Percentiles rank a stretch among this genome's conserved stretches.
Evolutionary conservation across 2,329 filamentous ascomycete genomes (phyloP).

Genomic region (Pseudogymnoascus sp.): DNA sequence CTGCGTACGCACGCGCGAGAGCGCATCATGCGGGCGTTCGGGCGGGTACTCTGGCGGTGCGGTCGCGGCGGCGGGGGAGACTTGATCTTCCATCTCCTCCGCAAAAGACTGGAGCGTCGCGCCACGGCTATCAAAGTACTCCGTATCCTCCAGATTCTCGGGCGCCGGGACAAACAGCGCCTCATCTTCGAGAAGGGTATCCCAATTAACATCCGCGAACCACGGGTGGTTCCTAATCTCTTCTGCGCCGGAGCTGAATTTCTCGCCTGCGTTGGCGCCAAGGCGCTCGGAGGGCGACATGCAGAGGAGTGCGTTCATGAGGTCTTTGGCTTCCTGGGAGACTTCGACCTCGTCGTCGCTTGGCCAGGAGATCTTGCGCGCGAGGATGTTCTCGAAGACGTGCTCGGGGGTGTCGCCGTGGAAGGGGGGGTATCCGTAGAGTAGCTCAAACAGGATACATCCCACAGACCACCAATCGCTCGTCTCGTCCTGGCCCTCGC

Average conservation of each 20-base stretch:
- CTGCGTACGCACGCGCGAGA: conserved; percentile 82
- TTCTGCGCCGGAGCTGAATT: conserved; percentile 73
- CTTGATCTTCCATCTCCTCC: conserved; percentile 88
- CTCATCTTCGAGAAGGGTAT: conserved; percentile 84
- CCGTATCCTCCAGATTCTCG: conserved; percentile 93
- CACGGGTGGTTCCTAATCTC: conserved; percentile 86
- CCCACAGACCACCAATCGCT: conserved; percentile 99
- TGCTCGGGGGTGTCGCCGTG: conserved; percentile 83
- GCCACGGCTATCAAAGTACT: conserved; percentile 91
- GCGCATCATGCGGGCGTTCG: conserved; percentile 87
- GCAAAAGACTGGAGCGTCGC: conserved; percentile 88
- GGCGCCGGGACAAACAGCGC: conserved; percentile 90
- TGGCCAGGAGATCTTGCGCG: conserved; percentile 86
- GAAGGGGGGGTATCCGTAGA: conserved; percentile 90
- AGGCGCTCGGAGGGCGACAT: conserved; percentile 74
- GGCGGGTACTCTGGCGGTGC: conserved; percentile 66
- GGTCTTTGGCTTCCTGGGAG: conserved; percentile 81
- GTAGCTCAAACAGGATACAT: conserved; percentile 93
- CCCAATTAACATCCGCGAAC: conserved; percentile 86
- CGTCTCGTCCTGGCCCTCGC: conserved; percentile 90
- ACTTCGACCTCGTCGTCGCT: conserved; percentile 71
- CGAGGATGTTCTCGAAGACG: conserved; percentile 94
- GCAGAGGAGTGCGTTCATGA: conserved; percentile 88
- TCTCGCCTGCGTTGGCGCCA: conserved; percentile 79
- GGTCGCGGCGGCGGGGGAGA: conserved; percentile 62